These are phyloP conservation scores for Diplodia scrobiculata DNA, from an alignment of 2,329 filamentous ascomycete species.

Conservation along the genomic window DNA sequence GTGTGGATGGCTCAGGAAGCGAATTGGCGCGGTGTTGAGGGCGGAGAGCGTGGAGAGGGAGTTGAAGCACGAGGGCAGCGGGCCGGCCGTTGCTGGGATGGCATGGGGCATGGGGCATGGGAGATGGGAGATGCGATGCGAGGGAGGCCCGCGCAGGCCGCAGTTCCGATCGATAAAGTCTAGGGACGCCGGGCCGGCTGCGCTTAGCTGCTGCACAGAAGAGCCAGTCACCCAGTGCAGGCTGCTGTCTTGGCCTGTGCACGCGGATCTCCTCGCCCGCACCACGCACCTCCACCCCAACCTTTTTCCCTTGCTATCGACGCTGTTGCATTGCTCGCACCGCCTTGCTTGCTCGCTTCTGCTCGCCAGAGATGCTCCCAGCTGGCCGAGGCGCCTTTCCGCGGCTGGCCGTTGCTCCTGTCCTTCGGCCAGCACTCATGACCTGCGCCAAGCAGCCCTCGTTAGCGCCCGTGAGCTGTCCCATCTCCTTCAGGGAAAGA, in stretches of 20 bases:
- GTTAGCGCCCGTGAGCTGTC: too few relatives aligned
- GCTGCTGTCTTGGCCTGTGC: background rate
- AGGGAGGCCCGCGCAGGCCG: background rate
- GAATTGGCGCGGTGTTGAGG: background rate
- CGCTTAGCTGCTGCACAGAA: background rate
- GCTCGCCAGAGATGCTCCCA: background rate
- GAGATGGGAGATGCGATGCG: background rate
- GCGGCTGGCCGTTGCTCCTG: background rate
- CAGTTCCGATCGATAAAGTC: conserved; percentile 24
- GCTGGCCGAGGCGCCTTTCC: background rate
- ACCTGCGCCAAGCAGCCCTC: conserved; percentile 1
- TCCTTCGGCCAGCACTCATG: background rate
- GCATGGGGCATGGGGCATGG: too few relatives aligned
- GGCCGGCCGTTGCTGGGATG: conserved; percentile 15
- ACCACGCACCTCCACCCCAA: background rate
- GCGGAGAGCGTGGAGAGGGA: background rate
- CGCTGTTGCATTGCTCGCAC: background rate
- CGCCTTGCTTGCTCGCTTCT: background rate
- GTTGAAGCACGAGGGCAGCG: conserved; percentile 5
- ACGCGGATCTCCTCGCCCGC: conserved; percentile 3
- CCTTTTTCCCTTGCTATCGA: background rate
- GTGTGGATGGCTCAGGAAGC: background rate
- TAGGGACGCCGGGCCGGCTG: conserved; percentile 1
- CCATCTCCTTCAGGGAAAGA: too few relatives aligned
- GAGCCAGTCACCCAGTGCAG: background rate